These are phyloP conservation scores for Saturnispora besseyi DNA, from an alignment of 805 yeast genomes.

Conservation along the genomic window DNA sequence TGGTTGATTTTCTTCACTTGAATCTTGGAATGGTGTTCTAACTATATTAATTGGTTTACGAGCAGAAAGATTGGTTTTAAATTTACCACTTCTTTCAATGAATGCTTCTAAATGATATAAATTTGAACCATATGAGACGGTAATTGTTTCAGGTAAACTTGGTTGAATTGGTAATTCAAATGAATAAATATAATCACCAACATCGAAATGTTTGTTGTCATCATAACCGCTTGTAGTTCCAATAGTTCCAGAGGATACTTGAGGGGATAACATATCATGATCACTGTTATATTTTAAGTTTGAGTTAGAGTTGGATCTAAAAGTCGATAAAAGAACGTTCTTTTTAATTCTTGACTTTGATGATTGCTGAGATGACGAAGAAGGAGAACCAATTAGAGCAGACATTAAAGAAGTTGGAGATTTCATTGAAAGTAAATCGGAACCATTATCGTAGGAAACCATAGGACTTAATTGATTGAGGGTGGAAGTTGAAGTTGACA, in stretches of 20 bases:
- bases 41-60: conserved; percentile 56
- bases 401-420: conserved; percentile 24
- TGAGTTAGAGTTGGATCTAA: background rate
- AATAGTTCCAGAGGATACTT: background rate
- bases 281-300: background rate
- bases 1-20: conserved; percentile 87
- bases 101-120: conserved; percentile 58
- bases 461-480: conserved; percentile 21
- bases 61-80: conserved; percentile 67
- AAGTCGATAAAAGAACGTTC: conserved; percentile 2
- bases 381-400: conserved; percentile 22
- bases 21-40: conserved; percentile 67
- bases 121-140: conserved; percentile 76
- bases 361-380: conserved; percentile 6
- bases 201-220: conserved; percentile 41
- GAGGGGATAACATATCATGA: background rate
- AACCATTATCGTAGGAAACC: conserved; percentile 17
- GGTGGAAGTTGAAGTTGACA: background rate
- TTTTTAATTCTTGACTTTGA: conserved; percentile 2
- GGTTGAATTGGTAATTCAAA: conserved; percentile 85
- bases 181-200: conserved; percentile 89
- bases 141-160: conserved; percentile 70
- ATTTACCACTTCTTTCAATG: conserved; percentile 74
- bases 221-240: conserved; percentile 7
- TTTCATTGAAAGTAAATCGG: conserved; percentile 16